Evolutionary conservation across 1,284 basidiomycete species (phyloP).

Genomic region (Sphaerobolus stellatus): DNA sequence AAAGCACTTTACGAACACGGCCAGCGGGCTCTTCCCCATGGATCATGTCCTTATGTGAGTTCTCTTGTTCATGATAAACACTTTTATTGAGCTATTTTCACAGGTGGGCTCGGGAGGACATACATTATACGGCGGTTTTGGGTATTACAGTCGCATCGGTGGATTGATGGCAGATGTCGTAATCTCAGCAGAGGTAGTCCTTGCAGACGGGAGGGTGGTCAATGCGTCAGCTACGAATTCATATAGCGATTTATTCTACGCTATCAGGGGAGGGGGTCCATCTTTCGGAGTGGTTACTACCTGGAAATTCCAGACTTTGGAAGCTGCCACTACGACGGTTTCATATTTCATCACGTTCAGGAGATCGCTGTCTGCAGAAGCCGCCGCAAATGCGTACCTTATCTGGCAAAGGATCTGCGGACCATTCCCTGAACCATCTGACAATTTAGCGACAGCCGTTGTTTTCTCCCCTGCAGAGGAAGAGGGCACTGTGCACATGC

Average conservation of each 20-base stretch:
- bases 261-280: conserved; percentile 44
- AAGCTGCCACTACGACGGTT: conserved; percentile 39
- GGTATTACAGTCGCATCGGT: conserved; percentile 40
- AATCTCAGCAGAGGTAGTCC: conserved; percentile 36
- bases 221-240: conserved; percentile 34
- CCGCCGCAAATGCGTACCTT: conserved; percentile 34
- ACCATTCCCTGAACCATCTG: too few relatives aligned
- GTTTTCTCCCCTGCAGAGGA: conserved; percentile 12
- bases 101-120: conserved; percentile 37
- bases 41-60: conserved; percentile 42
- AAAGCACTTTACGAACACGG: conserved; percentile 35
- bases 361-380: conserved; percentile 24
- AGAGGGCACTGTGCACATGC: conserved; percentile 1
- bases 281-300: conserved; percentile 52
- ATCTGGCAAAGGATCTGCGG: too few relatives aligned
- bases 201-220: conserved; percentile 43
- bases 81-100: background rate
- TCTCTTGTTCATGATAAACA: too few relatives aligned
- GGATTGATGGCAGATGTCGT: conserved; percentile 46
- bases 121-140: conserved; percentile 40
- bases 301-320: conserved; percentile 42
- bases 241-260: conserved; percentile 49
- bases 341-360: conserved; percentile 14
- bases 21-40: conserved; percentile 38
- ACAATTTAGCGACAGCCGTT: conserved; percentile 37